These are phyloP conservation scores for Comarum palustre DNA, from an alignment of 306 rosid genomes.

Conservation along the genomic window DNA sequence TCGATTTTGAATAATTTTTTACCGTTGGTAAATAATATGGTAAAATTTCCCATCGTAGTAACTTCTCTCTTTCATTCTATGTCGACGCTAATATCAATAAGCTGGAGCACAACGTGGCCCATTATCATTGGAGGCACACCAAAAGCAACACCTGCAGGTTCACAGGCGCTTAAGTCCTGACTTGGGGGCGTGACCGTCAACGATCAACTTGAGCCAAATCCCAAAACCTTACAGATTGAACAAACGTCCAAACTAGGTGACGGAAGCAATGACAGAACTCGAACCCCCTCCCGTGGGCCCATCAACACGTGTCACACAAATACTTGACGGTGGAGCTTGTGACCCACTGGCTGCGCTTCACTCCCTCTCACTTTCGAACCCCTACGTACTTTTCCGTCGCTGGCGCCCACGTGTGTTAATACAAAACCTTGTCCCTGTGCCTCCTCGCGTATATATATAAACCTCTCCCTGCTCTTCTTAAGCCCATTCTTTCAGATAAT, in stretches of 20 bases:
- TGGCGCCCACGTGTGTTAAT: constrained; percentile 39
- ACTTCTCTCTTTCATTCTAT: too few species aligned
- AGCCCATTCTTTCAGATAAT: constrained; percentile 2
- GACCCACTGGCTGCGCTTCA: constrained; percentile 24
- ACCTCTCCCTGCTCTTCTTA: not conserved
- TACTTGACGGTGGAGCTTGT: not conserved
- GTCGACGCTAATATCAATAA: not conserved
- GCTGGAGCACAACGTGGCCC: not conserved
- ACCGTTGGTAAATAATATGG: too few species aligned
- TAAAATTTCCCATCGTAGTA: too few species aligned
- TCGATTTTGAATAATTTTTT: too few species aligned
- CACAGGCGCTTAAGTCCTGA: not conserved
- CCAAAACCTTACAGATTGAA: not conserved
- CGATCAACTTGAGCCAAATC: constrained; percentile 4
- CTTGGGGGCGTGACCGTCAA: constrained; percentile 34
- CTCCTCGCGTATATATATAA: constrained; percentile 19
- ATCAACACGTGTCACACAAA: constrained; percentile 13
- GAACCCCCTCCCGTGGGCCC: not conserved
- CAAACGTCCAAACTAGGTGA: constrained; percentile 28
- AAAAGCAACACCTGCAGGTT: too few species aligned
- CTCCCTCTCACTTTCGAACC: not conserved
- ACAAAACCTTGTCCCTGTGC: not conserved
- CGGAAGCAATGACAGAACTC: constrained; percentile 69
- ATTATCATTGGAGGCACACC: not conserved
- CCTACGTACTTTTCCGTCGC: not conserved